Evolutionary conservation across 2,329 filamentous ascomycete species (phyloP).

Genomic region (Ceratocystis cubensis): DNA sequence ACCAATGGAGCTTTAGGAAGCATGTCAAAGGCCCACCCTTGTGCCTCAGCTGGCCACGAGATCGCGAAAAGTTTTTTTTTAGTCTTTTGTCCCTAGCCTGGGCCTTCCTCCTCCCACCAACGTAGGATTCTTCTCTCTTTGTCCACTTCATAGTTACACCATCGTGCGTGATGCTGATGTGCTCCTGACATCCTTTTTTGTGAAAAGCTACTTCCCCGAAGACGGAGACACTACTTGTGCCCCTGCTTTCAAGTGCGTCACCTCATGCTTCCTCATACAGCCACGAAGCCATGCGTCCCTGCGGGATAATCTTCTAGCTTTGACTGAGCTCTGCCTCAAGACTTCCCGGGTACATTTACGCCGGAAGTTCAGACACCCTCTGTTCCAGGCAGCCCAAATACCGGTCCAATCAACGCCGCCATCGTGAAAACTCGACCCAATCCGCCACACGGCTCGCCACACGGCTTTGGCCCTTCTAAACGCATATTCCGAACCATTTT

Average conservation of each 20-base stretch:
- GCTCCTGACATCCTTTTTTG: too few relatives aligned
- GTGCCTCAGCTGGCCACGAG: background rate
- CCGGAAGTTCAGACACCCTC: too few relatives aligned
- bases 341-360: too few relatives aligned
- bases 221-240: too few relatives aligned
- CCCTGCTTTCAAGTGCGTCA: too few relatives aligned
- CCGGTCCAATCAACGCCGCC: background rate
- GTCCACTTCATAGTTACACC: background rate
- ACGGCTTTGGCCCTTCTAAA: background rate
- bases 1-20: background rate
- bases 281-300: too few relatives aligned
- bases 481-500: background rate
- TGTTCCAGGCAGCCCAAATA: background rate
- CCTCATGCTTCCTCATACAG: too few relatives aligned
- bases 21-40: background rate
- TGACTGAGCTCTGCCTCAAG: too few relatives aligned
- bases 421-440: slow-evolving; percentile 1
- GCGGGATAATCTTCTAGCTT: background rate
- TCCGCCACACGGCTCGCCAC: background rate
- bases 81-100: too few relatives aligned
- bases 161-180: too few relatives aligned
- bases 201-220: too few relatives aligned
- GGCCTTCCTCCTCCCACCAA: background rate
- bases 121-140: background rate
- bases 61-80: background rate